These are phyloP conservation scores for Rubia yunnanensis DNA, from an alignment of 257 asterid genomes.

Conservation along the genomic window DNA sequence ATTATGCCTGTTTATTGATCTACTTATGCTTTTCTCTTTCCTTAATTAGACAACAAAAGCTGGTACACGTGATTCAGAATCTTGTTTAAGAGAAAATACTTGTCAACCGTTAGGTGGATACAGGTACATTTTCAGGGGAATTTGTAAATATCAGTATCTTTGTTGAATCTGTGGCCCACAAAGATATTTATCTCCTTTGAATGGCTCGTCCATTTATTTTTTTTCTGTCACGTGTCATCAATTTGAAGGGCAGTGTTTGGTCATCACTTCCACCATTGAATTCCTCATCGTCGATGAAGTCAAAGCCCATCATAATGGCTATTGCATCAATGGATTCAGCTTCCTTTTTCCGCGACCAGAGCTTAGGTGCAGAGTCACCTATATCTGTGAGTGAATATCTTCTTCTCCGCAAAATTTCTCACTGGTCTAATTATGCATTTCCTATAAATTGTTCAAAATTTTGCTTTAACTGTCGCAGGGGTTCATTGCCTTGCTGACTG, in stretches of 20 bases:
- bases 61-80: slow-evolving; percentile 77
- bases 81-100: slow-evolving; percentile 75
- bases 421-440: slow-evolving; percentile 2
- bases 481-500: slow-evolving; percentile 81
- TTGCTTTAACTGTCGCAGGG: slow-evolving; percentile 41
- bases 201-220: slow-evolving; percentile 19
- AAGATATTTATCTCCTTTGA: slow-evolving; percentile 4
- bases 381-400: slow-evolving; percentile 60
- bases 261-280: slow-evolving; percentile 86
- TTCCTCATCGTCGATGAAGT: slow-evolving; percentile 34
- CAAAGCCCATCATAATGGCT: slow-evolving; percentile 56
- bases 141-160: slow-evolving; percentile 1
- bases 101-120: slow-evolving; percentile 98
- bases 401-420: background rate
- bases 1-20: slow-evolving; percentile 13
- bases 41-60: slow-evolving; percentile 74
- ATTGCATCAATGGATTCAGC: slow-evolving; percentile 93
- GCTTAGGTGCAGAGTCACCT: slow-evolving; percentile 93
- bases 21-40: slow-evolving; percentile 2
- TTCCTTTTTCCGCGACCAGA: slow-evolving; percentile 91
- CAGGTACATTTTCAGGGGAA: slow-evolving; percentile 51
- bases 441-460: slow-evolving; percentile 1
- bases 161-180: background rate
- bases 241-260: slow-evolving; percentile 99
- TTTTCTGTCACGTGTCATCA: slow-evolving; percentile 32